Conservation (phyloP, 371 early-diverging fungal species). For the Circinella minor region DNA sequence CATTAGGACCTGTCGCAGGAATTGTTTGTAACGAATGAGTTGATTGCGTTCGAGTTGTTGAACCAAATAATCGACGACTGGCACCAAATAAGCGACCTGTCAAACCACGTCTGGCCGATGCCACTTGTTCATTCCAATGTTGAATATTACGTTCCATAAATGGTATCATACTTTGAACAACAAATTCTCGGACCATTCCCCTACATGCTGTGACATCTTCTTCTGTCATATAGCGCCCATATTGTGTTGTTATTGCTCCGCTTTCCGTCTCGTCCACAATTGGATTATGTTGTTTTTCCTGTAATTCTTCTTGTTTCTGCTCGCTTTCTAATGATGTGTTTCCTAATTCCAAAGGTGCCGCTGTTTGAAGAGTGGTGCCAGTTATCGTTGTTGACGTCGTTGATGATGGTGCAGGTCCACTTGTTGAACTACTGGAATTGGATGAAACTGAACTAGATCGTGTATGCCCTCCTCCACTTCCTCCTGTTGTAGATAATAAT, state of each 20-base stretch:
- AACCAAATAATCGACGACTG: constrained; percentile 81
- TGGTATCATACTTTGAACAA: constrained; percentile 80
- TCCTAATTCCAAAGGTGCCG: constrained; percentile 16
- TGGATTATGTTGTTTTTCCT: background rate
- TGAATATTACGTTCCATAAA: constrained; percentile 90
- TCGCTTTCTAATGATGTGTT: constrained; percentile 17
- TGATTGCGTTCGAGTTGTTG: constrained; percentile 39
- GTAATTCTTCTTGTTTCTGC: background rate
- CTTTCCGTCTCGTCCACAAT: background rate
- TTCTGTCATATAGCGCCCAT: constrained; percentile 59
- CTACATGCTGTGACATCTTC: constrained; percentile 62
- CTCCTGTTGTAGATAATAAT: background rate
- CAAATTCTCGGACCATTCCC: constrained; percentile 64
- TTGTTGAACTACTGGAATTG: constrained; percentile 11
- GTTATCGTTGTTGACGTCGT: too few relatives aligned
- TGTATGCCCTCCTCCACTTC: constrained; percentile 13
- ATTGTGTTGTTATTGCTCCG: constrained; percentile 32
- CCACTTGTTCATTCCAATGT: constrained; percentile 92
- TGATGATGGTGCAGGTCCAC: too few relatives aligned
- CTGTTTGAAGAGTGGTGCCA: constrained; percentile 11
- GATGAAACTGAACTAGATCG: constrained; percentile 29
- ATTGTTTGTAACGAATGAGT: constrained; percentile 44
- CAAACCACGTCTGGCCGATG: constrained; percentile 84
- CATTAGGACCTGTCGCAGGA: constrained; percentile 40
- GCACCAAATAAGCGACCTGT: constrained; percentile 90